These are phyloP conservation scores for Lactarius evosmus DNA, from an alignment of 768 basidiomycete genomes.

Conservation along the genomic window DNA sequence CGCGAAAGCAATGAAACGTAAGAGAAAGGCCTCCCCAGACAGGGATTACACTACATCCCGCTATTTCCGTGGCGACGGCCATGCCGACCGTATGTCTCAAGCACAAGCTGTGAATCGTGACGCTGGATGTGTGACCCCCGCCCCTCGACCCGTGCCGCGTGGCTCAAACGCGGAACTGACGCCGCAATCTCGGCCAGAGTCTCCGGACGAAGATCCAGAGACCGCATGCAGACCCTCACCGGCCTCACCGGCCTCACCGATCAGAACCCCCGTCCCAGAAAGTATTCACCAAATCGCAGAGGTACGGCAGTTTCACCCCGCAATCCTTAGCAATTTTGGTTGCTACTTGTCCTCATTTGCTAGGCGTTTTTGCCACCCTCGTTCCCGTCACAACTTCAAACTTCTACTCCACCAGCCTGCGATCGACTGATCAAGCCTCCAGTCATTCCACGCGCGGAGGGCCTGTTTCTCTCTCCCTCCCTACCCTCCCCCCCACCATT, in stretches of 20 bases:
- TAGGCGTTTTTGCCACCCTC: conserved; percentile 25
- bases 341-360: not conserved
- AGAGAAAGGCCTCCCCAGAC: not conserved
- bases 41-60: conserved; percentile 13
- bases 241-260: not conserved
- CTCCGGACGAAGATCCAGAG: not conserved
- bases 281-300: conserved; percentile 20
- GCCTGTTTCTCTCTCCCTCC: not conserved
- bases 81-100: not conserved
- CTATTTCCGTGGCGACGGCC: not conserved
- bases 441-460: conserved; percentile 9
- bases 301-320: conserved; percentile 2
- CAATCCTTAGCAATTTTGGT: not conserved
- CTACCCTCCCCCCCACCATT: conserved; percentile 18
- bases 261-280: not conserved
- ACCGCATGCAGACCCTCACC: not conserved
- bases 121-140: not conserved
- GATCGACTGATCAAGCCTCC: conserved; percentile 18
- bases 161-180: conserved; percentile 2
- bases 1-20: conserved; percentile 10
- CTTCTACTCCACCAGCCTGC: conserved; percentile 18
- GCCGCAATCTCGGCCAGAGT: not conserved
- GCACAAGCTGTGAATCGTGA: not conserved
- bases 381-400: conserved; percentile 24
- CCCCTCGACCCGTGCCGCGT: not conserved